Evolutionary conservation across 805 yeast species (phyloP).

Genomic region (Suhomyces sp.): DNA sequence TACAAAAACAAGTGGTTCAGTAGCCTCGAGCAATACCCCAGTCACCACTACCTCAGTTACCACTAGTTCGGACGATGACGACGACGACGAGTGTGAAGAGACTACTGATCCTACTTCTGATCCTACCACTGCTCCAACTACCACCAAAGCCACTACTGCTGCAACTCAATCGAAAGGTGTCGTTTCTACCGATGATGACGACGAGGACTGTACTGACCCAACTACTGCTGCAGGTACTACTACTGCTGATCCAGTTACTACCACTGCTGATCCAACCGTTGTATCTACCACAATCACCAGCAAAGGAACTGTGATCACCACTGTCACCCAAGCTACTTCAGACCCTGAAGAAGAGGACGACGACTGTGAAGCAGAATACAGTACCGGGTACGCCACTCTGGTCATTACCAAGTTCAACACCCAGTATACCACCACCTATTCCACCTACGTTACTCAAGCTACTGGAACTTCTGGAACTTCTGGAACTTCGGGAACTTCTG

Average conservation of each 20-base stretch:
- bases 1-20: neutral
- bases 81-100: conserved; percentile 6
- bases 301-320: neutral
- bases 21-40: neutral
- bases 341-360: conserved; percentile 2
- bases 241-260: neutral
- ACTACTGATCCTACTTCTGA: neutral
- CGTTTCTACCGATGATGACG: conserved; percentile 3
- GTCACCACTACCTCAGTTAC: conserved; percentile 1
- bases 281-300: neutral
- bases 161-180: neutral
- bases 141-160: neutral
- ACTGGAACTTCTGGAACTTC: conserved; percentile 4
- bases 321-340: neutral
- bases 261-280: neutral
- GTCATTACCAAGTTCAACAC: neutral
- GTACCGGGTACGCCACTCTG: neutral
- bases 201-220: conserved; percentile 9
- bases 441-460: neutral
- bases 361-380: conserved; percentile 7
- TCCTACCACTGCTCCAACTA: conserved; percentile 2
- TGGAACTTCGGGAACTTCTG: neutral
- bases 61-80: conserved; percentile 3
- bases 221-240: conserved; percentile 6
- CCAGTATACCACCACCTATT: conserved; percentile 11